Base-by-base conservation (phyloP, 2,329 filamentous ascomycete genomes). In the Fusarium lateritium region DNA sequence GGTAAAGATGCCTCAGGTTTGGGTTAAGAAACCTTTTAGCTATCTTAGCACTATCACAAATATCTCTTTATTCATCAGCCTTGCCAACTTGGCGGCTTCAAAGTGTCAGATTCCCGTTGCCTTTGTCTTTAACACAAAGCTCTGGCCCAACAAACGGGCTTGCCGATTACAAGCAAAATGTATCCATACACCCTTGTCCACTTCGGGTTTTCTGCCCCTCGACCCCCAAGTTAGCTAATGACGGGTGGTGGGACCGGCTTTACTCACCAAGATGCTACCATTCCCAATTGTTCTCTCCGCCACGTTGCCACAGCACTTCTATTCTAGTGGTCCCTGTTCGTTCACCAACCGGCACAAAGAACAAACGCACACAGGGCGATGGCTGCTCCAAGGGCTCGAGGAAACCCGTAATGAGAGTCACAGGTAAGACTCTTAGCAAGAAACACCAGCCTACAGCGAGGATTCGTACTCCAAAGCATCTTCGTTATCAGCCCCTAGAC, bases 231-330 rank as follows among this genome's bases (percentile, higher is more conserved):
- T 54, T 55, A 42, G 52, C 42, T 65, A 44, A 49, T 68, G 28
- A 55, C 56, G 59, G 55, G 22, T 59, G 59, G 67, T 67, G 69
- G 67, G 62, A 56, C 62, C 66, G 60, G 58, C 60, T 65, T 59
- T 50, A 58, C 53, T 45, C 51, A 59, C 47, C 46, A 55, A 51
- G 49, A 46, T 52, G 56, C 72, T 73, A 55, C 71, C 66, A 73
- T 73, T 76, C 70, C 62, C 56, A 67, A 68, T 58, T 69, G 49
- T 40, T 66, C 56, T 60, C 63, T 67, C 62, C 63, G 69, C 66
- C 71, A 76, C 74, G 72, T 77, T 73, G 76, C 62, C 65, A 73
- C 65, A 53, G 64, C 69, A 70, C 67, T 67, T 74, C 52, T 68
- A 64, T 74, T 70, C 65, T 70, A 73, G 66, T 74, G 70, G 75